Evolutionary conservation across 768 basidiomycete species (phyloP).

Genomic region (Gloeophyllum trabeum): DNA sequence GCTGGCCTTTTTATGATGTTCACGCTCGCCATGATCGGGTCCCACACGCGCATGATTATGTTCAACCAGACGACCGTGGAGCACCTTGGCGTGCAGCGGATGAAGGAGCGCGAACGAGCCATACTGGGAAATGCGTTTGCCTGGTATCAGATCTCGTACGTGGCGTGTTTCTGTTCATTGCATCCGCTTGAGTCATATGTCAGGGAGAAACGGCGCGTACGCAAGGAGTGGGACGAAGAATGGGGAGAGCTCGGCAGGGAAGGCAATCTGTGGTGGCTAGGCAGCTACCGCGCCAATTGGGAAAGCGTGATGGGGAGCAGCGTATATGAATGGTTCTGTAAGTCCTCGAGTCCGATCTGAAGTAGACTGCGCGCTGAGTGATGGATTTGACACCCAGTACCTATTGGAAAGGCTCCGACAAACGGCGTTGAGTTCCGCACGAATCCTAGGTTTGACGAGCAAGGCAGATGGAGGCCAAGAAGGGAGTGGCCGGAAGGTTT

Average conservation of each 20-base stretch:
- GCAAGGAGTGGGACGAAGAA: slow-evolving; percentile 57
- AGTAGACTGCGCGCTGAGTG: neutral
- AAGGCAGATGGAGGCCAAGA: slow-evolving; percentile 57
- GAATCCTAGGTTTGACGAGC: slow-evolving; percentile 64
- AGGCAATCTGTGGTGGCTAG: slow-evolving; percentile 84
- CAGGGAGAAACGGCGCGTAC: slow-evolving; percentile 39
- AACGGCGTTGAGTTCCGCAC: slow-evolving; percentile 56
- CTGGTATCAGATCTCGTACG: slow-evolving; percentile 47
- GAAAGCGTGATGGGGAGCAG: slow-evolving; percentile 70
- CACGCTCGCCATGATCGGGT: slow-evolving; percentile 38
- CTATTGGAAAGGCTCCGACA: slow-evolving; percentile 36
- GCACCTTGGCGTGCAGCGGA: slow-evolving; percentile 41
- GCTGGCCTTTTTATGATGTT: slow-evolving; percentile 66
- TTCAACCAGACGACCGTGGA: slow-evolving; percentile 75
- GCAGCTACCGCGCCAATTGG: slow-evolving; percentile 55
- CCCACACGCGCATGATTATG: slow-evolving; percentile 53
- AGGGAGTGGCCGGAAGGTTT: slow-evolving; percentile 62
- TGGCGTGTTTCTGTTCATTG: neutral
- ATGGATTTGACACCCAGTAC: slow-evolving; percentile 19
- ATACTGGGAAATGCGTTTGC: slow-evolving; percentile 38
- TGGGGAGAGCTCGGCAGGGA: slow-evolving; percentile 72
- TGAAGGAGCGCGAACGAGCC: slow-evolving; percentile 53
- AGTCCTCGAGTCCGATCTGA: slow-evolving; percentile 21
- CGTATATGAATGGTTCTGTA: slow-evolving; percentile 69
- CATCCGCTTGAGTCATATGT: neutral